Evolutionary conservation across 176 grass and related monocot genomes (phyloP).

Genomic region (Saccharum spontaneum): DNA sequence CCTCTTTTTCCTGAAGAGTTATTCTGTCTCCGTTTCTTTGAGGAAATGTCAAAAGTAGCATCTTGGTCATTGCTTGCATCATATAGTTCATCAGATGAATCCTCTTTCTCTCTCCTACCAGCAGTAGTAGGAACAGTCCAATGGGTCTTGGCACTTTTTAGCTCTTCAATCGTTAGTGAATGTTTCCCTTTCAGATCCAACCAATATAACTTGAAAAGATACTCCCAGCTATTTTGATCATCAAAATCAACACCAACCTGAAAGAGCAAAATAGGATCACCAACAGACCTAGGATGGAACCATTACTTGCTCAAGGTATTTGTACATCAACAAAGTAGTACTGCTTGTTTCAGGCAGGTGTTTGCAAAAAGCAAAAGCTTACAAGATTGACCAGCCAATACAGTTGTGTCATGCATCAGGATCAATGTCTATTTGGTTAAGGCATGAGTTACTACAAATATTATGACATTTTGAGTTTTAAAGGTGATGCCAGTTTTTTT

Average conservation of each 20-base stretch:
- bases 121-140: constrained; percentile 57
- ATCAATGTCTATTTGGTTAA: constrained; percentile 7
- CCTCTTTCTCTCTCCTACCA: constrained; percentile 56
- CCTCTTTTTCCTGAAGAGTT: constrained; percentile 57
- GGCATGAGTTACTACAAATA: background rate
- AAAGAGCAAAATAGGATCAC: background rate
- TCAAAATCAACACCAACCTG: constrained; percentile 94
- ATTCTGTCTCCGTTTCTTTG: constrained; percentile 43
- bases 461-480: background rate
- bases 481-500: constrained; percentile 10
- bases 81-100: constrained; percentile 84
- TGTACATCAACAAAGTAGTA: background rate
- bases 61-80: constrained; percentile 66
- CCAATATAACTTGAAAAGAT: constrained; percentile 99
- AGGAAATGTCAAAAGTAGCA: constrained; percentile 70
- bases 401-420: background rate
- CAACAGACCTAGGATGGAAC: constrained; percentile 22
- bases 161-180: constrained; percentile 73
- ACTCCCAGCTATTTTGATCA: constrained; percentile 97
- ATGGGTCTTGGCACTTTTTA: constrained; percentile 63
- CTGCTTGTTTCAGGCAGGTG: background rate
- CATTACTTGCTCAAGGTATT: background rate
- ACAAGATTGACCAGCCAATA: constrained; percentile 9
- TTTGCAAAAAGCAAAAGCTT: background rate
- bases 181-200: constrained; percentile 81